phyloP scores from a whole-genome alignment of 192 early-diverging fungal genomes.

The Chytriomyces sp. region DNA sequence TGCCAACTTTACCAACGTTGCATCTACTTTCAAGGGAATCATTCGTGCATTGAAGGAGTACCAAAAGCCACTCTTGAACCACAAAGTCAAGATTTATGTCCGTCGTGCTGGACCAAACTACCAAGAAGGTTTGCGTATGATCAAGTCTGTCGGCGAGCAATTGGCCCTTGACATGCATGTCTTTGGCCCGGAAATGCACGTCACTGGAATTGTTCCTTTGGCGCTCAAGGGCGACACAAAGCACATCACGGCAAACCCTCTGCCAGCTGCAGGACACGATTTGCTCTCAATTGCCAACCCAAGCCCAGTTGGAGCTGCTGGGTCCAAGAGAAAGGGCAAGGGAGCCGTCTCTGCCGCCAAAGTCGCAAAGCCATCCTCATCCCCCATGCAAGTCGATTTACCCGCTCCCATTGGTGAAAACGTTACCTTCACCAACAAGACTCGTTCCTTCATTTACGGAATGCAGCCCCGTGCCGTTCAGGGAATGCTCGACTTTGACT shows the following conservation, averaged over 20 bases:
- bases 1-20: constrained; percentile 99
- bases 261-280: constrained; percentile 13
- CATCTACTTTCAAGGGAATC: constrained; percentile 99
- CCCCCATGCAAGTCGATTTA: constrained; percentile 33
- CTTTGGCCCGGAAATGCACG: constrained; percentile 96
- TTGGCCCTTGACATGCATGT: constrained; percentile 94
- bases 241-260: constrained; percentile 38
- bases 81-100: constrained; percentile 93
- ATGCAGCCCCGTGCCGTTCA: constrained; percentile 99
- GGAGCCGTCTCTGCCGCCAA: neutral
- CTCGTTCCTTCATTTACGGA: constrained; percentile 93
- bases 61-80: constrained; percentile 82
- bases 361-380: neutral
- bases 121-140: constrained; percentile 96
- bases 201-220: constrained; percentile 97
- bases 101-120: constrained; percentile 99
- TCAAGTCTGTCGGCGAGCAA: constrained; percentile 90
- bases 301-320: constrained; percentile 14
- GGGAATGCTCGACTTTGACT: constrained; percentile 99
- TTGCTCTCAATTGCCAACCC: constrained; percentile 38
- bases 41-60: constrained; percentile 92
- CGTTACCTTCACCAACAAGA: constrained; percentile 65
- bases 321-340: neutral
- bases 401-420: constrained; percentile 47
- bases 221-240: constrained; percentile 77